These are phyloP conservation scores for Zymoseptoria passerinii DNA, from an alignment of 2,329 filamentous ascomycete species.

Conservation along the genomic window DNA sequence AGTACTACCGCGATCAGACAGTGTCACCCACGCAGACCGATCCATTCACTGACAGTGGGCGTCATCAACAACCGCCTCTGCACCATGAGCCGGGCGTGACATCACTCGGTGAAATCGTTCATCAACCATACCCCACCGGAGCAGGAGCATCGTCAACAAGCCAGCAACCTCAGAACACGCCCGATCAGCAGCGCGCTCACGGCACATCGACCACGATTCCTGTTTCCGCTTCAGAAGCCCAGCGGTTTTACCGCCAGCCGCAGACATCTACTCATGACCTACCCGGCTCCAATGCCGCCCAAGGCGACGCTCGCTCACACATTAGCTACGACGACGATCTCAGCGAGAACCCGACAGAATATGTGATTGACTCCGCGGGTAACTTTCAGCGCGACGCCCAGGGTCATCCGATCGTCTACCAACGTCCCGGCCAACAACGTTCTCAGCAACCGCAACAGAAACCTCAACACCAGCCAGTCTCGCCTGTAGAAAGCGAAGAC, in stretches of 20 bases:
- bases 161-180: not conserved
- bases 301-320: constrained; percentile 12
- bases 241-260: constrained; percentile 33
- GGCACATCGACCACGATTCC: constrained; percentile 13
- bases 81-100: constrained; percentile 33
- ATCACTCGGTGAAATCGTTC: not conserved
- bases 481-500: constrained; percentile 32
- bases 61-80: constrained; percentile 27
- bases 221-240: constrained; percentile 17
- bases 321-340: constrained; percentile 35
- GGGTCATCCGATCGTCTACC: constrained; percentile 51
- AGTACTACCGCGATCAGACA: constrained; percentile 42
- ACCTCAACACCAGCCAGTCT: not conserved
- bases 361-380: constrained; percentile 54
- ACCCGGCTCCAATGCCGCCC: not conserved
- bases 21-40: constrained; percentile 53
- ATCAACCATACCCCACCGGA: not conserved
- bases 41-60: constrained; percentile 49
- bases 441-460: not conserved
- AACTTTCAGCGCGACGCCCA: constrained; percentile 54
- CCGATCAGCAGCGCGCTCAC: constrained; percentile 3
- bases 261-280: not conserved
- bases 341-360: constrained; percentile 66
- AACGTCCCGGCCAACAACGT: constrained; percentile 3
- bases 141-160: not conserved